Evolutionary conservation across 2,329 filamentous ascomycete species (phyloP).

Genomic region (Penicillium sp.): DNA sequence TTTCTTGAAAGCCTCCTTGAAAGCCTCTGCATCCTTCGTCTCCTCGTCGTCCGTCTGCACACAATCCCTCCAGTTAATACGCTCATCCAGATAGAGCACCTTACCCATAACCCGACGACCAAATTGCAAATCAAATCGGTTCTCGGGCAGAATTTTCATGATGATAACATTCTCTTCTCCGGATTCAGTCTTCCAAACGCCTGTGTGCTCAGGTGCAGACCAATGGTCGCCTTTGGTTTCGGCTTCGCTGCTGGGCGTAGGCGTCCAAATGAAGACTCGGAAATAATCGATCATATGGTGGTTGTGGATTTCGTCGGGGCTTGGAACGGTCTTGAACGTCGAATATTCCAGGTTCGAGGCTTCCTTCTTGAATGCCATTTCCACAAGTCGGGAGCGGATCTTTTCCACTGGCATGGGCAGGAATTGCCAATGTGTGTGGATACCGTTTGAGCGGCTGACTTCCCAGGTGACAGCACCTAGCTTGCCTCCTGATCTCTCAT

Average conservation of each 20-base stretch:
- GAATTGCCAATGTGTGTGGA: slow-evolving; percentile 92
- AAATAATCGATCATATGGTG: slow-evolving; percentile 56
- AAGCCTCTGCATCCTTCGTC: slow-evolving; percentile 63
- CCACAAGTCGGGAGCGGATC: slow-evolving; percentile 64
- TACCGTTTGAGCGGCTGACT: slow-evolving; percentile 68
- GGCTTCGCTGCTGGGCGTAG: slow-evolving; percentile 13
- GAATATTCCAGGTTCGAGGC: slow-evolving; percentile 65
- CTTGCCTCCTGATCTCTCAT: slow-evolving; percentile 35
- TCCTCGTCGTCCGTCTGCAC: slow-evolving; percentile 70
- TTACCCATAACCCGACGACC: slow-evolving; percentile 81
- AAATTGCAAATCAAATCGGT: slow-evolving; percentile 84
- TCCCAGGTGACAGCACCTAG: slow-evolving; percentile 87
- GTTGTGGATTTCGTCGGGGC: slow-evolving; percentile 36
- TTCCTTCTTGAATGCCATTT: slow-evolving; percentile 80
- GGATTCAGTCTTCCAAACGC: background rate
- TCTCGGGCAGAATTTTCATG: slow-evolving; percentile 61
- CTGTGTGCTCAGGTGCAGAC: slow-evolving; percentile 5
- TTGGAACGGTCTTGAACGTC: slow-evolving; percentile 37
- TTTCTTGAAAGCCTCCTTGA: slow-evolving; percentile 70
- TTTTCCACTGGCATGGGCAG: slow-evolving; percentile 64
- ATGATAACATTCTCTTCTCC: slow-evolving; percentile 62
- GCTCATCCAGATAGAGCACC: slow-evolving; percentile 66
- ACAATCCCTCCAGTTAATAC: slow-evolving; percentile 79
- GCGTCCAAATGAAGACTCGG: slow-evolving; percentile 68
- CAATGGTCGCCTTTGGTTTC: slow-evolving; percentile 3